Evolutionary conservation across 1,284 basidiomycete genomes (phyloP).

Genomic region (Puccinia sorghi): DNA sequence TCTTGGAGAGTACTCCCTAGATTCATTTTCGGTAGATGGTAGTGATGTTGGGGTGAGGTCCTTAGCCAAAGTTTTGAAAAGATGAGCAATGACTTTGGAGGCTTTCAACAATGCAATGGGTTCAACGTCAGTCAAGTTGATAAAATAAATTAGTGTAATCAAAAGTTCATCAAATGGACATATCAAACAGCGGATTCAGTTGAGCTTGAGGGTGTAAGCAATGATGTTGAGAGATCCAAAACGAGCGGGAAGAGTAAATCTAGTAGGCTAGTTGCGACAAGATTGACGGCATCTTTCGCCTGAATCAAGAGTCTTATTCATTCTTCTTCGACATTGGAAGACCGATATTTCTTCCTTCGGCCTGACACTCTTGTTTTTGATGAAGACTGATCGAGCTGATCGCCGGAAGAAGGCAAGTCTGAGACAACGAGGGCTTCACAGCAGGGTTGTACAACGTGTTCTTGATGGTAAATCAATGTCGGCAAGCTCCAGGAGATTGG

Average conservation of each 20-base stretch:
- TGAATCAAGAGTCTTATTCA: slow-evolving; percentile 23
- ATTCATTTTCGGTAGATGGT: background rate
- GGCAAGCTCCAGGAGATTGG: slow-evolving; percentile 43
- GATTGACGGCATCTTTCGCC: slow-evolving; percentile 41
- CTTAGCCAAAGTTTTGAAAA: slow-evolving; percentile 48
- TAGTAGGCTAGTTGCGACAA: slow-evolving; percentile 35
- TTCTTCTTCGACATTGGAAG: slow-evolving; percentile 30
- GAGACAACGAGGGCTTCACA: slow-evolving; percentile 40
- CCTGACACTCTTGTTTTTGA: background rate
- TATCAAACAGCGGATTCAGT: slow-evolving; percentile 4
- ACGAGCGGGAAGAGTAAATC: slow-evolving; percentile 38
- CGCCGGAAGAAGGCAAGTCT: background rate
- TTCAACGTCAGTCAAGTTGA: slow-evolving; percentile 40
- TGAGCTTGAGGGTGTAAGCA: slow-evolving; percentile 30
- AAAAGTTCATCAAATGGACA: slow-evolving; percentile 41
- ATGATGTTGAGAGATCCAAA: slow-evolving; percentile 44
- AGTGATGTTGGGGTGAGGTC: slow-evolving; percentile 23
- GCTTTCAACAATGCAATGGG: slow-evolving; percentile 42
- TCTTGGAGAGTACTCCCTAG: slow-evolving; percentile 22
- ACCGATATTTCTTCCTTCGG: slow-evolving; percentile 3
- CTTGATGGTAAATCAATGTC: slow-evolving; percentile 38
- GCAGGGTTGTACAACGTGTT: slow-evolving; percentile 43
- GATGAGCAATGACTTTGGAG: slow-evolving; percentile 39
- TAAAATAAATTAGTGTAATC: slow-evolving; percentile 41
- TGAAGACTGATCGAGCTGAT: background rate